phyloP scores from a whole-genome alignment of 768 basidiomycete species.

The Serpula lacrymans region DNA sequence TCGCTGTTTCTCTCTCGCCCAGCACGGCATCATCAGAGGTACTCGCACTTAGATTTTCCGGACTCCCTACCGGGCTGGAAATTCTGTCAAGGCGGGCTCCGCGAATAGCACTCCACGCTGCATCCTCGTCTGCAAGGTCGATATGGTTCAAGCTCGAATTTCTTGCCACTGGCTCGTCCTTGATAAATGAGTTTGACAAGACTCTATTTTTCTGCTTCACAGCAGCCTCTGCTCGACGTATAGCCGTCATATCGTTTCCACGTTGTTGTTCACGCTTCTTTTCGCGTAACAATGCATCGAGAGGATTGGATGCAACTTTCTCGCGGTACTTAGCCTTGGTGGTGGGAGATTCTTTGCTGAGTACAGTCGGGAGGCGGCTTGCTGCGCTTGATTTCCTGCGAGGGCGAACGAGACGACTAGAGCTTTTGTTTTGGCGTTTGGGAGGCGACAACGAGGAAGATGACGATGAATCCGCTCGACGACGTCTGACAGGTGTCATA shows the following conservation, averaged over 20 bases:
- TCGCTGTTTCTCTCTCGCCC: conserved; percentile 30
- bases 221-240: conserved; percentile 44
- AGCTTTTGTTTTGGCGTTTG: too few relatives aligned
- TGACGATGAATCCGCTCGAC: too few relatives aligned
- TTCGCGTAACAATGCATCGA: conserved; percentile 53
- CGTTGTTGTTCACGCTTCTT: conserved; percentile 33
- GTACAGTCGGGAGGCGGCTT: conserved; percentile 10
- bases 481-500: not conserved
- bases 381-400: conserved; percentile 16
- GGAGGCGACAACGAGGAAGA: too few relatives aligned
- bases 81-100: conserved; percentile 16
- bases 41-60: not conserved
- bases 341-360: conserved; percentile 1
- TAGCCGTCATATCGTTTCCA: conserved; percentile 36
- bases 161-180: not conserved
- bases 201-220: conserved; percentile 29
- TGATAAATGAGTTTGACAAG: conserved; percentile 24
- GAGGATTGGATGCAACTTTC: conserved; percentile 41
- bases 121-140: conserved; percentile 34
- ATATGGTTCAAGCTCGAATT: too few relatives aligned
- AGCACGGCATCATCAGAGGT: conserved; percentile 31
- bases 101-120: conserved; percentile 36
- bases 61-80: conserved; percentile 9
- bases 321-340: conserved; percentile 17
- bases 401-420: conserved; percentile 12